Percentiles rank a stretch among this genome's conserved stretches.
Conservation (phyloP, 495 filamentous ascomycete species). For the Aspergillus biplanus region DNA sequence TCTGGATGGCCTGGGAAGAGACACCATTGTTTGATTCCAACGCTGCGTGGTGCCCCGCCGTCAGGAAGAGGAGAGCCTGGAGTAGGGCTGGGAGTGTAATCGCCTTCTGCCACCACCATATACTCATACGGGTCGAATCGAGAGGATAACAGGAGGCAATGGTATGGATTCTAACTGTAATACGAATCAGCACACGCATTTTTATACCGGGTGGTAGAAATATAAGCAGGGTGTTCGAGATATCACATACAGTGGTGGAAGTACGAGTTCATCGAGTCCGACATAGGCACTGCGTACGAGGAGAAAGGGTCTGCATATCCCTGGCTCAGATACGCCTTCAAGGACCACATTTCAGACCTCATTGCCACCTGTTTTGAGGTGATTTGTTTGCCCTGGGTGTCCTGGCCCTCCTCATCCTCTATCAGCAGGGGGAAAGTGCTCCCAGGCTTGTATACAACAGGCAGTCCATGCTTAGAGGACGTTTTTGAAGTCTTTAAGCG, state of each 20-base stretch:
- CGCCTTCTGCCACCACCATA: conserved; percentile 17
- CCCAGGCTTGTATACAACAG: no score
- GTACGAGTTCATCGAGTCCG: conserved; percentile 13
- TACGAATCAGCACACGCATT: background rate
- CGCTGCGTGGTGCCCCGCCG: conserved; percentile 10
- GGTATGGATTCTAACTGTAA: conserved; percentile 13
- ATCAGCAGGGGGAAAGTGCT: background rate
- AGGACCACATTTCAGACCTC: conserved; percentile 10
- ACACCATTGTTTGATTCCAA: conserved; percentile 14
- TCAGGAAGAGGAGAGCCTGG: conserved; percentile 14
- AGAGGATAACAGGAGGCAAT: conserved; percentile 14
- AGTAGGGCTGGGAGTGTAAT: conserved; percentile 14
- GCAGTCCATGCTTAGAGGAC: background rate
- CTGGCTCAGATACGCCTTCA: conserved; percentile 15
- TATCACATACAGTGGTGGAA: conserved; percentile 12
- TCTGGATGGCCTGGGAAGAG: conserved; percentile 1
- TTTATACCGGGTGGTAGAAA: background rate
- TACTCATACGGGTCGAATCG: conserved; percentile 13
- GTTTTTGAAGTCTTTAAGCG: conserved; percentile 1
- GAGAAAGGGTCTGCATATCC: conserved; percentile 12
- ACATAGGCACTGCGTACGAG: conserved; percentile 4
- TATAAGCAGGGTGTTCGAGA: background rate
- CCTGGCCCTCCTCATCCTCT: background rate
- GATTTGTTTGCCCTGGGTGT: background rate
- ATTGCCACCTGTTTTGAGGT: background rate